These are phyloP conservation scores for Cryptococcus deneoformans DNA, from an alignment of 1,284 basidiomycete species.

Conservation along the genomic window DNA sequence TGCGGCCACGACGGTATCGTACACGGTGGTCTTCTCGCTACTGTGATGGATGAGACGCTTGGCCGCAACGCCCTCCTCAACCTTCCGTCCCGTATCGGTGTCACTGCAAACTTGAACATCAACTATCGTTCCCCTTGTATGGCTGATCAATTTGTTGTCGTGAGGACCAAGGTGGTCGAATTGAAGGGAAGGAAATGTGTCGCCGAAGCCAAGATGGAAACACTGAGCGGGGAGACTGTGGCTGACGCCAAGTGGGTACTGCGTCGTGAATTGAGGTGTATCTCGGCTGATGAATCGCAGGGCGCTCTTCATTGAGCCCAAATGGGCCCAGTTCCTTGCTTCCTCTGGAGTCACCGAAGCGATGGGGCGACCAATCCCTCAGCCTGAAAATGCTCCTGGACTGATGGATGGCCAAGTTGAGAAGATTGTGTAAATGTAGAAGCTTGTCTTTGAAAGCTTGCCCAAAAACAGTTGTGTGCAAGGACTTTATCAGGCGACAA, in stretches of 20 bases:
- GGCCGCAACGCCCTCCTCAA: slow-evolving; percentile 78
- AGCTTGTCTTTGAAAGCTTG: no score
- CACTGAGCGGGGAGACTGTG: slow-evolving; percentile 70
- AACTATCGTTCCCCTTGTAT: slow-evolving; percentile 76
- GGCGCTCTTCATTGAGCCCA: slow-evolving; percentile 77
- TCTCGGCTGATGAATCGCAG: slow-evolving; percentile 42
- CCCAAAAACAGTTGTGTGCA: no score
- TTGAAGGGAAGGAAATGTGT: slow-evolving; percentile 56
- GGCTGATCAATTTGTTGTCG: slow-evolving; percentile 66
- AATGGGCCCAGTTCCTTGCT: slow-evolving; percentile 71
- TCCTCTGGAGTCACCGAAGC: slow-evolving; percentile 47
- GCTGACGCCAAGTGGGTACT: slow-evolving; percentile 70
- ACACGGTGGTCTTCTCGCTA: slow-evolving; percentile 89
- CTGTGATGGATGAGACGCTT: slow-evolving; percentile 81
- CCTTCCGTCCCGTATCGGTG: slow-evolving; percentile 84
- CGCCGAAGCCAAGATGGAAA: slow-evolving; percentile 71
- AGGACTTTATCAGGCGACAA: no score
- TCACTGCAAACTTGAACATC: slow-evolving; percentile 76
- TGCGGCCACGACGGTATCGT: slow-evolving; percentile 91
- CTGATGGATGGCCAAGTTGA: slow-evolving; percentile 24
- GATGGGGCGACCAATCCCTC: slow-evolving; percentile 35
- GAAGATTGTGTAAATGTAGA: slow-evolving; percentile 14
- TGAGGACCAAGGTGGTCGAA: slow-evolving; percentile 62
- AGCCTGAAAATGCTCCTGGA: slow-evolving; percentile 15
- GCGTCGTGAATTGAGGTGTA: background rate